phyloP scores from a whole-genome alignment of 192 early-diverging fungal species.

The Coemansia sp. region DNA sequence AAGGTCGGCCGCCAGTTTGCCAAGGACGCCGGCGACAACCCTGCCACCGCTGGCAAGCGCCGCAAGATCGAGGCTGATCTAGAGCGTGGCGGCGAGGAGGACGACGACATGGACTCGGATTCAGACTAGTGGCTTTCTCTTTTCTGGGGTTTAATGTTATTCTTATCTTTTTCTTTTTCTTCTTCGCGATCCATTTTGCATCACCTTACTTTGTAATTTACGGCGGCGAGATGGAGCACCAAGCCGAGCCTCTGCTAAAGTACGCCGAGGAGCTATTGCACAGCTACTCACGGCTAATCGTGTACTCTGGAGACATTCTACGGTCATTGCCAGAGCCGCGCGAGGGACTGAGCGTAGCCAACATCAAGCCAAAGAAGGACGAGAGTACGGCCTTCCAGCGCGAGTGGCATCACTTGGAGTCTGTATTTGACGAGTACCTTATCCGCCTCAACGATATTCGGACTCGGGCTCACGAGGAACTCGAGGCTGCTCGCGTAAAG shows the following conservation, averaged over 20 bases:
- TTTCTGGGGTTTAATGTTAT: not conserved
- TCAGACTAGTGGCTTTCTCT: constrained; percentile 1
- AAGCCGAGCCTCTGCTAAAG: constrained; percentile 36
- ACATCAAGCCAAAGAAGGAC: constrained; percentile 55
- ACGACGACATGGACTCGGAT: constrained; percentile 31
- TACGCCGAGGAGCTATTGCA: constrained; percentile 49
- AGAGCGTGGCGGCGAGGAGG: constrained; percentile 10
- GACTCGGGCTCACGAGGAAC: constrained; percentile 49
- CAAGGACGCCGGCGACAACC: constrained; percentile 61
- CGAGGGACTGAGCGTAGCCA: constrained; percentile 47
- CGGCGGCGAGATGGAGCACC: constrained; percentile 19
- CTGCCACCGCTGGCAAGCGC: constrained; percentile 57
- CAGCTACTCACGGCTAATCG: constrained; percentile 51
- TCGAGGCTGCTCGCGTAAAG: constrained; percentile 45
- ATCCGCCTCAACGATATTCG: constrained; percentile 49
- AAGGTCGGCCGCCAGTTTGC: constrained; percentile 85
- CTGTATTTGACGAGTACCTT: constrained; percentile 47
- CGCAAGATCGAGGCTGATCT: constrained; percentile 66
- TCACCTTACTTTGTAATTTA: constrained; percentile 1
- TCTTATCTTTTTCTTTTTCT: constrained; percentile 8
- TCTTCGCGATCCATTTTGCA: not conserved
- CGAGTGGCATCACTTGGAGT: constrained; percentile 54
- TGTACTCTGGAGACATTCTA: constrained; percentile 55
- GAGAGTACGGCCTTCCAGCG: constrained; percentile 41
- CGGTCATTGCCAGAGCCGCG: constrained; percentile 48